Evolutionary conservation across 2,329 filamentous ascomycete species (phyloP).

Genomic region (Talaromyces sp.): DNA sequence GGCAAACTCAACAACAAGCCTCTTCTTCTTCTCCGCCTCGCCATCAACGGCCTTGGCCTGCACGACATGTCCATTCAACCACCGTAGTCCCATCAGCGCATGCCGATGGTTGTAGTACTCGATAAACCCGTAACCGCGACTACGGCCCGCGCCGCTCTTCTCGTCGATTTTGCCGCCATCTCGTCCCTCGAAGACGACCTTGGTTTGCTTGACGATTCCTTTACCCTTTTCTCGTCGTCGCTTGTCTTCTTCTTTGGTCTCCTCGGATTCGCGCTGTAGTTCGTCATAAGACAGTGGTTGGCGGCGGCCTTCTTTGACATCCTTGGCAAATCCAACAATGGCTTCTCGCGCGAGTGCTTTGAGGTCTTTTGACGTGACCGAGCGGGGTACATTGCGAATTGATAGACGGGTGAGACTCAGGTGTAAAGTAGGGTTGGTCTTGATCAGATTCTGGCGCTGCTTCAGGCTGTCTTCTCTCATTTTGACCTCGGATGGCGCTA

Average conservation of each 20-base stretch:
- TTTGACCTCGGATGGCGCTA: constrained; percentile 73
- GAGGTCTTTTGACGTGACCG: constrained; percentile 76
- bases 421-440: constrained; percentile 84
- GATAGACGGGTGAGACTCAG: constrained; percentile 85
- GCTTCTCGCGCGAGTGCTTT: constrained; percentile 87
- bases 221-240: constrained; percentile 76
- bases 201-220: constrained; percentile 84
- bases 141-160: constrained; percentile 69
- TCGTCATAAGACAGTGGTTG: constrained; percentile 86
- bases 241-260: constrained; percentile 74
- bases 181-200: constrained; percentile 85
- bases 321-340: constrained; percentile 88
- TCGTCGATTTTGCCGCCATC: constrained; percentile 81
- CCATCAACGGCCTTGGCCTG: constrained; percentile 28
- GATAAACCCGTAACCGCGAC: constrained; percentile 92
- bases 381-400: constrained; percentile 81
- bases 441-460: constrained; percentile 84
- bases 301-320: constrained; percentile 73
- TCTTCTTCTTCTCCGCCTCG: constrained; percentile 68
- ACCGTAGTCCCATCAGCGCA: constrained; percentile 89
- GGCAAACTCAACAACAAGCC: constrained; percentile 91
- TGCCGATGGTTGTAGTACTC: constrained; percentile 92
- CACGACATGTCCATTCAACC: constrained; percentile 74
- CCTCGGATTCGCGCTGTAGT: constrained; percentile 68
- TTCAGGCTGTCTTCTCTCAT: constrained; percentile 82